phyloP scores from a whole-genome alignment of 306 rosid genomes.

The Trifolium repens region DNA sequence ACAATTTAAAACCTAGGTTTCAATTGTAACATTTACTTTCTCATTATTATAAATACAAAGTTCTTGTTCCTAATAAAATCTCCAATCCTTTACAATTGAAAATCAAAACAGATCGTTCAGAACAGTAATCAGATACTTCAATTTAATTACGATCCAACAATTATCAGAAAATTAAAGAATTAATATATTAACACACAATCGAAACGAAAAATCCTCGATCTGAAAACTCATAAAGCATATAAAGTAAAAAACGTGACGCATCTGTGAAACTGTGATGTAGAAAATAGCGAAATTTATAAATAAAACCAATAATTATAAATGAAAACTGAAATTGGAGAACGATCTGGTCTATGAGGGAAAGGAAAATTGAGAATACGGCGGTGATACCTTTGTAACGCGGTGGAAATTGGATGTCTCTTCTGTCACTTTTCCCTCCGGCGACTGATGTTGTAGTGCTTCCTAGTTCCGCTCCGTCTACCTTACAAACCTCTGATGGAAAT shows the following conservation, averaged over 20 bases:
- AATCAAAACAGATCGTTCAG: slow-evolving; percentile 8
- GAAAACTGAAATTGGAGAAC: slow-evolving; percentile 26
- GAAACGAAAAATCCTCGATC: slow-evolving; percentile 31
- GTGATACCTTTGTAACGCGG: slow-evolving; percentile 23
- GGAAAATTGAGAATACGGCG: neutral
- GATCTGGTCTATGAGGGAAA: neutral
- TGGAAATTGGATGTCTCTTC: neutral
- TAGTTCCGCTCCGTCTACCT: neutral
- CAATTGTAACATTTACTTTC: neutral
- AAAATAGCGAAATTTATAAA: slow-evolving; percentile 3
- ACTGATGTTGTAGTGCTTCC: slow-evolving; percentile 6
- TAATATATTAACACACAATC: neutral
- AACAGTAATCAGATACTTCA: neutral
- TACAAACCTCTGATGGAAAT: neutral
- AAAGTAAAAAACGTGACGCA: neutral
- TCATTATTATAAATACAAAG: neutral
- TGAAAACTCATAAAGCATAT: slow-evolving; percentile 19
- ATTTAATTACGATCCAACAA: neutral
- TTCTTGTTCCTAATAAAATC: neutral
- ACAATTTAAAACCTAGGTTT: slow-evolving; percentile 21
- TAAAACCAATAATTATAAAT: neutral
- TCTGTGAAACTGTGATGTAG: neutral
- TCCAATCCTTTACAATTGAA: neutral
- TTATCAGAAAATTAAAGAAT: neutral
- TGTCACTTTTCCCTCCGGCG: neutral